phyloP scores from a whole-genome alignment of 2,329 filamentous ascomycete species.

The Orbilia javanica region DNA sequence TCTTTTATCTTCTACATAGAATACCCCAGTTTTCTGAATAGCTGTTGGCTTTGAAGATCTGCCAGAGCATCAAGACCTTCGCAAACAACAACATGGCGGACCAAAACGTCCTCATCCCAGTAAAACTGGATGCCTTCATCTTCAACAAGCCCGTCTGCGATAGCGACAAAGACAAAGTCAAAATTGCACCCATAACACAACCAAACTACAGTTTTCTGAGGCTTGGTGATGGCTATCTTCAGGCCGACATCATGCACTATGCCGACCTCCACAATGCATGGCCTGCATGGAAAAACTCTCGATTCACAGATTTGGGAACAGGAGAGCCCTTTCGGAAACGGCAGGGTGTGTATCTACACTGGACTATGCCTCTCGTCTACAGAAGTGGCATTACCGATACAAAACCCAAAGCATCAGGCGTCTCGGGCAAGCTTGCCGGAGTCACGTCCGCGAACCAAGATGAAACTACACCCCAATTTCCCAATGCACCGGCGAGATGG shows the following conservation, averaged over 20 bases:
- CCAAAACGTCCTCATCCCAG: slow-evolving; percentile 34
- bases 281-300: slow-evolving; percentile 64
- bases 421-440: neutral
- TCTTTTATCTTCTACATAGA: slow-evolving; percentile 5
- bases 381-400: slow-evolving; percentile 11
- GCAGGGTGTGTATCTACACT: slow-evolving; percentile 67
- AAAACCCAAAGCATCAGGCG: neutral
- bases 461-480: neutral
- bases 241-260: slow-evolving; percentile 65
- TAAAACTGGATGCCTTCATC: slow-evolving; percentile 62
- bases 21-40: slow-evolving; percentile 3
- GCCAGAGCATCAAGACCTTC: neutral
- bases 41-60: neutral
- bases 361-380: slow-evolving; percentile 66
- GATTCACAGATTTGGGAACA: slow-evolving; percentile 65
- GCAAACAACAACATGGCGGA: slow-evolving; percentile 9
- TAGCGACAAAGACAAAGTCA: slow-evolving; percentile 51
- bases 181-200: slow-evolving; percentile 67
- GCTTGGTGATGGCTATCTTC: slow-evolving; percentile 63
- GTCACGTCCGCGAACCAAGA: neutral
- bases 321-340: slow-evolving; percentile 61
- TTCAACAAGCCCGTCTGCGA: slow-evolving; percentile 63
- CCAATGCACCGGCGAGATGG: slow-evolving; percentile 64
- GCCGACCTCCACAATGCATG: slow-evolving; percentile 65
- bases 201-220: slow-evolving; percentile 68